A percentile compares a stretch with the other conserved stretches of the same genome.
Evolutionary conservation across 2,329 filamentous ascomycete genomes (phyloP).

Genomic region (Aspergillus eucalypticola): DNA sequence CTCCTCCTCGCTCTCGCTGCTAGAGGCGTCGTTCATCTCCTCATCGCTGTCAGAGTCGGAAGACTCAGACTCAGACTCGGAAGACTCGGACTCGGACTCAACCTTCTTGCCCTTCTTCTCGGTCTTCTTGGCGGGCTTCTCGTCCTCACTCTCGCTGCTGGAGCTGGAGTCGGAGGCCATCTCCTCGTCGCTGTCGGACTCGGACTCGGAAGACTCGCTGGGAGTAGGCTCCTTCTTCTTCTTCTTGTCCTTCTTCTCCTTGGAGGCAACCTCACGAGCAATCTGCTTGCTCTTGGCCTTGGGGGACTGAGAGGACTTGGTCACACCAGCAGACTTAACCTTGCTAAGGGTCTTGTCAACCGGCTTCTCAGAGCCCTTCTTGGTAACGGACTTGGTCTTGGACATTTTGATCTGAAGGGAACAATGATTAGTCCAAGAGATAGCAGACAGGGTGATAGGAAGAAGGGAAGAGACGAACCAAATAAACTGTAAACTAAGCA

Average conservation of each 20-base stretch:
- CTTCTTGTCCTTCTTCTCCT: conserved; percentile 45
- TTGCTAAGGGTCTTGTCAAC: conserved; percentile 47
- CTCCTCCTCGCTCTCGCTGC: conserved; percentile 42
- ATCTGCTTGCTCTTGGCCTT: conserved; percentile 50
- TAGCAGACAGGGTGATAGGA: not conserved
- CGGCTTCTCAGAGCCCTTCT: conserved; percentile 42
- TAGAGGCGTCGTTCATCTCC: conserved; percentile 33
- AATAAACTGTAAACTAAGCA: conserved; percentile 21
- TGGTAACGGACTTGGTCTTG: conserved; percentile 45
- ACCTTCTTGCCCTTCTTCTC: conserved; percentile 31
- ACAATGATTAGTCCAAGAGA: conserved; percentile 20
- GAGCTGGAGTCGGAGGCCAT: conserved; percentile 30
- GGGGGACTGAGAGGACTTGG: conserved; percentile 46
- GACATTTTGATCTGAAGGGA: conserved; percentile 41
- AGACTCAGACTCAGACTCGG: conserved; percentile 31
- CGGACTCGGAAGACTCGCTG: conserved; percentile 36
- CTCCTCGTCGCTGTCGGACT: conserved; percentile 37
- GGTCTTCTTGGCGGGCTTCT: conserved; percentile 36
- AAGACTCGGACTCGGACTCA: conserved; percentile 34
- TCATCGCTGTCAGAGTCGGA: conserved; percentile 35
- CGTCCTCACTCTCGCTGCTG: conserved; percentile 40
- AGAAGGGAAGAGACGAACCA: conserved; percentile 15
- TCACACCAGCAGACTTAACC: conserved; percentile 50
- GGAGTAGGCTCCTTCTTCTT: conserved; percentile 47
- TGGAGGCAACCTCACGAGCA: conserved; percentile 42